These are phyloP conservation scores for Wickerhamomyces pijperi DNA, from an alignment of 805 yeast species.

Conservation along the genomic window DNA sequence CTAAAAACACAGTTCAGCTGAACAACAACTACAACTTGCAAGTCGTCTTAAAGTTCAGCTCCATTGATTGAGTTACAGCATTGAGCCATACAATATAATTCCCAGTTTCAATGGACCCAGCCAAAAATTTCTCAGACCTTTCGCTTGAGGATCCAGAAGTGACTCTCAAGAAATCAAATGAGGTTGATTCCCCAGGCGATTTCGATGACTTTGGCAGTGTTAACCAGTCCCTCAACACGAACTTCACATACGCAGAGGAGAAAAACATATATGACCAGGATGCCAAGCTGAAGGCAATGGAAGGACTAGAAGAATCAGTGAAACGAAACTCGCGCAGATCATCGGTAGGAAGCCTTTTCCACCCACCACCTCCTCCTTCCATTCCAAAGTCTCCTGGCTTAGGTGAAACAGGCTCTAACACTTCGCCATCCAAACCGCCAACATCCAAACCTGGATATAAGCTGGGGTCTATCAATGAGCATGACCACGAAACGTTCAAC, in stretches of 20 bases:
- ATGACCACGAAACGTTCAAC: constrained; percentile 34
- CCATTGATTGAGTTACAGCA: too few species aligned
- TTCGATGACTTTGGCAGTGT: constrained; percentile 12
- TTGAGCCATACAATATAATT: too few species aligned
- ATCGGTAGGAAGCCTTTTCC: constrained; percentile 24
- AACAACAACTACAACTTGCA: too few species aligned
- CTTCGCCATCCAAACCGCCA: constrained; percentile 2
- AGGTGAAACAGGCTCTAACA: constrained; percentile 19
- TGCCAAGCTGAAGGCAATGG: constrained; percentile 51
- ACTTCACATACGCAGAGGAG: constrained; percentile 58
- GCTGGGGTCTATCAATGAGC: constrained; percentile 33
- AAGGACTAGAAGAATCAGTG: constrained; percentile 24
- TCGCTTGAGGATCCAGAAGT: not conserved
- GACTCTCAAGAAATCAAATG: not conserved
- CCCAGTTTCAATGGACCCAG: not conserved
- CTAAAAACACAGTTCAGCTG: too few species aligned
- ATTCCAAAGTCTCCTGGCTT: constrained; percentile 9
- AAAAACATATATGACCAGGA: constrained; percentile 53
- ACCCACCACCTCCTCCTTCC: constrained; percentile 30
- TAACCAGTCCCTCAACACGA: constrained; percentile 29
- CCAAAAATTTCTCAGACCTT: not conserved
- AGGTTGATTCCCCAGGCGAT: not conserved
- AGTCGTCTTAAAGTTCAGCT: too few species aligned
- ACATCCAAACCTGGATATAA: constrained; percentile 23
- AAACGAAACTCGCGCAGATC: constrained; percentile 20